Conservation (phyloP, 2,329 filamentous ascomycete species). For the Chaetomium sp. region DNA sequence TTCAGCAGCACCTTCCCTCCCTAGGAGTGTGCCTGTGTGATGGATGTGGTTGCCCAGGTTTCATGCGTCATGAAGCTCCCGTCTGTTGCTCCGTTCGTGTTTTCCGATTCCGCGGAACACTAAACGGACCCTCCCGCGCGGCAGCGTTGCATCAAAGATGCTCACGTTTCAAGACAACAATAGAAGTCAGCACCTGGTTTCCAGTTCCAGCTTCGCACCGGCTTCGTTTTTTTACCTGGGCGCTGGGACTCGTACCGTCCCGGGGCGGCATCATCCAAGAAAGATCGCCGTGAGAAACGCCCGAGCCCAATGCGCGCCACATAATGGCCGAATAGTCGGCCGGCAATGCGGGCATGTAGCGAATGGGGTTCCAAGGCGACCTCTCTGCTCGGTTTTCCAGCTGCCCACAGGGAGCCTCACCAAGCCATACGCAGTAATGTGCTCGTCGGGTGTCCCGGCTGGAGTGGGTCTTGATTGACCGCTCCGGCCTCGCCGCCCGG, state of each 20-base stretch:
- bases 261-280: background rate
- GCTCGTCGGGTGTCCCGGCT: background rate
- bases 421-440: background rate
- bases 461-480: background rate
- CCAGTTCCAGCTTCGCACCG: background rate
- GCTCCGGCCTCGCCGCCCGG: background rate
- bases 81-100: background rate
- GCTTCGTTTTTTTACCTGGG: background rate
- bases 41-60: background rate
- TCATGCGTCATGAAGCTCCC: background rate
- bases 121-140: background rate
- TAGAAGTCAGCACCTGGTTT: constrained; percentile 8
- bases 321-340: background rate
- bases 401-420: constrained; percentile 2
- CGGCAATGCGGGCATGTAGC: background rate
- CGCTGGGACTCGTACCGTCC: background rate
- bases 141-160: background rate
- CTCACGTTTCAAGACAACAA: constrained; percentile 1
- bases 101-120: background rate
- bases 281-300: constrained; percentile 13
- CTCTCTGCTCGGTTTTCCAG: background rate
- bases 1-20: background rate
- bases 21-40: background rate
- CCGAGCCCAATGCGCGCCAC: constrained; percentile 5
- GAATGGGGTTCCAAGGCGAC: background rate